Evolutionary conservation across 805 yeast genomes (phyloP).

Genomic region (Monosporozyma servazzii): DNA sequence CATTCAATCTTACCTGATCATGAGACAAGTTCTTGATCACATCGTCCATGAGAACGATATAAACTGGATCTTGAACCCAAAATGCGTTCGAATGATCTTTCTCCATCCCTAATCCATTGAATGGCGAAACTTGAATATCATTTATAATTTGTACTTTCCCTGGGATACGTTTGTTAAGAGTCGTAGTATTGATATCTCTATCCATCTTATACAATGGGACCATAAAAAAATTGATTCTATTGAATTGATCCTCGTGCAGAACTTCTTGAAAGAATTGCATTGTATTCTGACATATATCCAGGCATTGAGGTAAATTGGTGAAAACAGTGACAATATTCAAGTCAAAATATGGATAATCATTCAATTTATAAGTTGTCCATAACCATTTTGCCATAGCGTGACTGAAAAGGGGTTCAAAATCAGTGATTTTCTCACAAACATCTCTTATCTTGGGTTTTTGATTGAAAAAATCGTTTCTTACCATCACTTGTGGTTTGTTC

Average conservation of each 20-base stretch:
- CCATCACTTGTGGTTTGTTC: slow-evolving; percentile 3
- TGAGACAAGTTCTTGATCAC: slow-evolving; percentile 19
- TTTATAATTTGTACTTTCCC: slow-evolving; percentile 13
- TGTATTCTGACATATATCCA: slow-evolving; percentile 13
- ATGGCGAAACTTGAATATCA: slow-evolving; percentile 12
- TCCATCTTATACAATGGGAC: slow-evolving; percentile 22
- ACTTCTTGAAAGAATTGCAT: slow-evolving; percentile 14
- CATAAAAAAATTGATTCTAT: slow-evolving; percentile 18
- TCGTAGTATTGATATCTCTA: not conserved
- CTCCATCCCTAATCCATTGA: slow-evolving; percentile 5
- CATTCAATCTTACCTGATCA: slow-evolving; percentile 17
- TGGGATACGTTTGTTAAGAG: slow-evolving; percentile 9
- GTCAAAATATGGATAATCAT: slow-evolving; percentile 60
- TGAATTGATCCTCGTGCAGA: slow-evolving; percentile 16
- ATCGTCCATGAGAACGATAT: slow-evolving; percentile 24
- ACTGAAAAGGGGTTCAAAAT: slow-evolving; percentile 5
- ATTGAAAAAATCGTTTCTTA: slow-evolving; percentile 1
- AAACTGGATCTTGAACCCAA: slow-evolving; percentile 24
- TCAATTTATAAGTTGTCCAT: slow-evolving; percentile 58
- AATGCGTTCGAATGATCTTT: slow-evolving; percentile 4
- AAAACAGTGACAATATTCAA: slow-evolving; percentile 32
- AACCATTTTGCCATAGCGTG: slow-evolving; percentile 60
- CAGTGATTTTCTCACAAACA: not conserved
- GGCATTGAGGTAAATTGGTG: slow-evolving; percentile 20
- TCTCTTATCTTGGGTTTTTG: not conserved